Base-by-base conservation (phyloP, 179 eudicot species). In the Spinacia oleracea region DNA sequence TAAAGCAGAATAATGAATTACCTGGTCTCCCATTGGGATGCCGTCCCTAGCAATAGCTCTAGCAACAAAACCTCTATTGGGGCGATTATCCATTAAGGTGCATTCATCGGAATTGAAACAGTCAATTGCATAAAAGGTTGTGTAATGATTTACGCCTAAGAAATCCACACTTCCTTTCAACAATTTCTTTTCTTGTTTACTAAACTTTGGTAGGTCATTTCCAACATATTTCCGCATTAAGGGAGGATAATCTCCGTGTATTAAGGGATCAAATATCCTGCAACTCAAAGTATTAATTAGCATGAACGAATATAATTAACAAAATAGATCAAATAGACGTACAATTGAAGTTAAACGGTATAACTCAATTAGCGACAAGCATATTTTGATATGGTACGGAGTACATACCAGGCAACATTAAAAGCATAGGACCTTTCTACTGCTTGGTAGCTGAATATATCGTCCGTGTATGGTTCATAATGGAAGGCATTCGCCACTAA, bases 111-210 rank as follows among this genome's bases (percentile, higher is more conserved):
- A 80, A 55, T 85, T 77, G 38, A 85, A 77, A 77, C 98, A 94
- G 56, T 94, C 98, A 81, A 89, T 80, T 34, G 89, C 90, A 79
- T 93, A 94, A 2, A 89, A 77, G 31, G 91, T 70, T n/a, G 92
- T 72, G 70, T 94, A 94, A 77, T 94, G 97, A 80, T 93, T 94
- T 38, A 94, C 74, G 42, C 97, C 98, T 42, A 94, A 23, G 53
- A 90, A 94, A 67, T 93, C 97, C 5, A 86, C 75, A 76, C 97
- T 93, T 70, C 87, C 88, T 75, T 83, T 93, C 65, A 93, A 25
- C 50, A 81, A 70, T 0, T 59, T 25, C 23, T 6, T 82, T 81
- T 94, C 97, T 42, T 93, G 88, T 45, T 79, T 25, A 9, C 88
- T 81, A 82, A 93, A 93, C 8, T 31, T 73, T 14, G 97, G 98